Evolutionary conservation across 2,329 filamentous ascomycete genomes (phyloP), one percentile per base, ranked within the genome.

Genomic region (Elsinoe necatrix): DNA sequence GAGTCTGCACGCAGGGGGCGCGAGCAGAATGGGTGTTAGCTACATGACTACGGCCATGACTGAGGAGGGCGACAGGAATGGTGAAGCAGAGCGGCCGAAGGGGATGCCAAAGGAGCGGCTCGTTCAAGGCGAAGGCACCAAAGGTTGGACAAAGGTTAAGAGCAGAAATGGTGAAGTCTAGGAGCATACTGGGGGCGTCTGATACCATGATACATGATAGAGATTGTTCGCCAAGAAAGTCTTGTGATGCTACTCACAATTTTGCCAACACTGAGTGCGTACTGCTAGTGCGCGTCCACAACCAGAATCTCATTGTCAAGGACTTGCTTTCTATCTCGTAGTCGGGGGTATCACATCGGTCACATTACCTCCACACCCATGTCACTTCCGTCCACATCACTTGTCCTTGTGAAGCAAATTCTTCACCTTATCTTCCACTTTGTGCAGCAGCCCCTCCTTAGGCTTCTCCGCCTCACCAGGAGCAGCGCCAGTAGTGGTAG

Each of bases 131-230:
- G 68, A 67, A 60, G 67, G 71, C 27, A 63, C 66, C 20, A 69
- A 70, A 61, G 74, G 74, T 2, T 77, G 73, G 71, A 74, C 71
- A 59, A 75, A 75, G 64, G 62, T 76, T n/a, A 73, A 73, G 66
- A 39, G 43, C 37, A 37, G 48, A 27, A 52, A 39, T 16, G 29
- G 16, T 25, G 48, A 21, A 12, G 48, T 45, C 20, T 14, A 37
- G 31, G 25, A 23, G 25, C 48, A 39, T 39, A 7, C 12, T 37
- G 31, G 27, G 14, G 48, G 48, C 48, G 48, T 39, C 25, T 35
- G 48, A 34, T 52, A 35, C 48, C 48, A 52, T 7, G 48, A 21
- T 51, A 52, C 34, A 52, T 12, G 21, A n/a, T 43, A 43, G 6
- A 20, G 21, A n/a, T 4, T 14, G 6, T 21, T 43, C 3, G 4